phyloP scores from a whole-genome alignment of 2,329 filamentous ascomycete genomes.

The Fusarium sp. region DNA sequence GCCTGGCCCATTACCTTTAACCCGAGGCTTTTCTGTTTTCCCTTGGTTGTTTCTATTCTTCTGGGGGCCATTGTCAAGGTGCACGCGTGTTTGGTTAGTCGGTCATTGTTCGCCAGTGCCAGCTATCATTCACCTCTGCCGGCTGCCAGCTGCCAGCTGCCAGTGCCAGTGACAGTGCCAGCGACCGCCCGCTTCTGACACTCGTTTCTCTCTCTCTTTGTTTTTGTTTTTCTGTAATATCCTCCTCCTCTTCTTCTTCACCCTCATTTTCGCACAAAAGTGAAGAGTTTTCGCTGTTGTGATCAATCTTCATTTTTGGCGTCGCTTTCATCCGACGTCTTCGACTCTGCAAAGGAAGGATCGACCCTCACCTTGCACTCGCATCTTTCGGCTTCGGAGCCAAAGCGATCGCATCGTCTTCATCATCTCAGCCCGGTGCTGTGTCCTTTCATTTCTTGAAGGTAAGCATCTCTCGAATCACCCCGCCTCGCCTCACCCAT shows the following conservation, averaged over 20 bases:
- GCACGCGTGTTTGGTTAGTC: neutral
- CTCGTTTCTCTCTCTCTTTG: neutral
- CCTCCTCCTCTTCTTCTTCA: neutral
- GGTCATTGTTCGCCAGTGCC: slow-evolving; percentile 6
- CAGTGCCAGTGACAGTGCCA: slow-evolving; percentile 10
- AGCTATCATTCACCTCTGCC: slow-evolving; percentile 8
- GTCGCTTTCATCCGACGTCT: neutral
- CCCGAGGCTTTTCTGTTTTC: neutral
- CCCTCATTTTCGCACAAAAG: neutral
- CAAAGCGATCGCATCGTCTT: neutral
- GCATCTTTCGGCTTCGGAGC: neutral
- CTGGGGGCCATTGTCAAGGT: neutral
- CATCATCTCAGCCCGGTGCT: neutral
- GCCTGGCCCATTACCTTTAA: neutral
- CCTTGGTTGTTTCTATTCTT: neutral
- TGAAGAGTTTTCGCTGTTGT: neutral
- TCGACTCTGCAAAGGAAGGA: slow-evolving; percentile 18
- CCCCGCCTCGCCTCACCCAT: neutral
- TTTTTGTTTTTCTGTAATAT: neutral
- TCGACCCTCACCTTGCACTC: neutral
- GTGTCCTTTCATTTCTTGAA: slow-evolving; percentile 7
- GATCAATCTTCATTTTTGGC: neutral
- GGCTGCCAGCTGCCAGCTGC: slow-evolving; percentile 9
- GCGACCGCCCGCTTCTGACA: neutral
- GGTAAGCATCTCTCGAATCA: slow-evolving; percentile 11